Evolutionary conservation across 495 filamentous ascomycete species (phyloP), one percentile per base, ranked within the genome.

Genomic region (Friedmanniomyces endolithicus): DNA sequence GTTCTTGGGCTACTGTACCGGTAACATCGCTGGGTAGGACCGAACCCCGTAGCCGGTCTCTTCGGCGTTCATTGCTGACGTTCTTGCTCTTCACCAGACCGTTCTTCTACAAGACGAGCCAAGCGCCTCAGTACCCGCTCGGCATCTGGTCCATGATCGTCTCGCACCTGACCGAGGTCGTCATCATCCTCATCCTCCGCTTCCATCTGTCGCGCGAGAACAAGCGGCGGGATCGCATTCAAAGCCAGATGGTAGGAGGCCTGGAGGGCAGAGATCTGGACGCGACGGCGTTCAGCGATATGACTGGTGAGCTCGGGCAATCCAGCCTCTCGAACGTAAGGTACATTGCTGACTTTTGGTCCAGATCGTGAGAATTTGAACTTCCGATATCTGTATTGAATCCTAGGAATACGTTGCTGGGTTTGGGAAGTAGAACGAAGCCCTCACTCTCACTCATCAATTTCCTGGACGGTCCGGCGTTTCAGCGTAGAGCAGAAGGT

Each of bases 131-230:
- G 3, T 83, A 83, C 53, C 55, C 64, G 1, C 74, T 82, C 17
- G 80, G 78, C 4, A 80, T 84, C 46, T 81, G 78, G 70, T 77
- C 74, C 1, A 80, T 82, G 71, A 79, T 85, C 50, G 76, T 81
- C 7, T 75, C 74, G 11, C 78, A 82, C 57, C 63, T 80, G 19
- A 69, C 76, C 35, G 75, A 81, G 62, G 75, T 72, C 20, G 62
- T 70, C 17, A 60, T 79, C 0, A 73, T 81, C 25, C 60, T 67
- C 6, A 56, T 54, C 0, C 71, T 80, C n/a, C 71, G 75, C 9
- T 58, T 73, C 12, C 62, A 75, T 1, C 66, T 83, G 1, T 70
- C 70, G 14, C 68, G 72, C 65, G 81, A 83, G 68, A 83, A 82
- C 51, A 63, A 69, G 54, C 72, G 71, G 47, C 73, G 78, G 11